Conservation (phyloP, 192 early-diverging fungal species). For the Coemansia sp. region DNA sequence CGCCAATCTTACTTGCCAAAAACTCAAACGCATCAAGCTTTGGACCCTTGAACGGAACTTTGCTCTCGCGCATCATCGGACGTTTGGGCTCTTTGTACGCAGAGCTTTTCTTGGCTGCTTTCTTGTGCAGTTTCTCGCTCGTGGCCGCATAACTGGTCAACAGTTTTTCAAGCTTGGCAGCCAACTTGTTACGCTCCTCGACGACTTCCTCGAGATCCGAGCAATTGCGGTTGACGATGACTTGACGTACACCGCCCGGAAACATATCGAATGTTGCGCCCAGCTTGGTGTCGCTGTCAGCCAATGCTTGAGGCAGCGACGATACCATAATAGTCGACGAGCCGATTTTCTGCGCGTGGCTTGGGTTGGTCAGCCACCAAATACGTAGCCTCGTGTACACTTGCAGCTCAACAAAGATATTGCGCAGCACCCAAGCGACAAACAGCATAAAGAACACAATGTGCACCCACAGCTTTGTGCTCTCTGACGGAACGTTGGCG, state of each 20-base stretch:
- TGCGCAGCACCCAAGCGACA: slow-evolving; percentile 51
- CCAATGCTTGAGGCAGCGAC: slow-evolving; percentile 65
- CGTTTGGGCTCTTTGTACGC: slow-evolving; percentile 46
- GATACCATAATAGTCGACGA: slow-evolving; percentile 75
- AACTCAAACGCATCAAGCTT: slow-evolving; percentile 67
- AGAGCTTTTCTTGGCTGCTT: slow-evolving; percentile 32
- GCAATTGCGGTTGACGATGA: slow-evolving; percentile 72
- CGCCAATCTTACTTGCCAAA: slow-evolving; percentile 37
- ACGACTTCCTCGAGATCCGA: slow-evolving; percentile 57
- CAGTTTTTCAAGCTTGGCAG: slow-evolving; percentile 57
- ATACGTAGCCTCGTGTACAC: slow-evolving; percentile 69
- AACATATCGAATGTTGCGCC: slow-evolving; percentile 61
- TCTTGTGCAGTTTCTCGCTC: slow-evolving; percentile 50
- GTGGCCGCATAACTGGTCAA: slow-evolving; percentile 58
- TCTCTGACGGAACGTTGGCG: slow-evolving; percentile 63
- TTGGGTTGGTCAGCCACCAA: slow-evolving; percentile 60
- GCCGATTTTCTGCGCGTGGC: slow-evolving; percentile 56
- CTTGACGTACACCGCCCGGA: slow-evolving; percentile 70
- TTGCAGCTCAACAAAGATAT: slow-evolving; percentile 66
- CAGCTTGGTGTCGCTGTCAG: slow-evolving; percentile 56
- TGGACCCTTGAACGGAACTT: slow-evolving; percentile 56
- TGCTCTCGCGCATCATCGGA: slow-evolving; percentile 57
- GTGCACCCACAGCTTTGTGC: slow-evolving; percentile 72
- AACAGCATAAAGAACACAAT: slow-evolving; percentile 59
- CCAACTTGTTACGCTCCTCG: slow-evolving; percentile 58